phyloP scores from a whole-genome alignment of 1,139 yeast species.

The Kurtzmaniella quercitrusa region DNA sequence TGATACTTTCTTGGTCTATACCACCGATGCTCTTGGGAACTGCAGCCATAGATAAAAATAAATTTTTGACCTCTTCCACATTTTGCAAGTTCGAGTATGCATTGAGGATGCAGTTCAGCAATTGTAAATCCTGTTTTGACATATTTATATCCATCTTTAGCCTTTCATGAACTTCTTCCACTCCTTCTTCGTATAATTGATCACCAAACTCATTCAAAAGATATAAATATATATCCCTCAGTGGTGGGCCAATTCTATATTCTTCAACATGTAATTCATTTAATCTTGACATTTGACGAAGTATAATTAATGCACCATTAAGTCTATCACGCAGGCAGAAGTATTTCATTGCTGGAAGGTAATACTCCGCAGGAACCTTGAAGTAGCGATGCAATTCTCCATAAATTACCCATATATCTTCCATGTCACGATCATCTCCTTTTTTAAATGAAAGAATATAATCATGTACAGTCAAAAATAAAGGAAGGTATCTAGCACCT shows the following conservation, averaged over 20 bases:
- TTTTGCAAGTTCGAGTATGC: slow-evolving; percentile 67
- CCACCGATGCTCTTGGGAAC: slow-evolving; percentile 48
- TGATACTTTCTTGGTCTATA: slow-evolving; percentile 64
- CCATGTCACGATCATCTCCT: slow-evolving; percentile 30
- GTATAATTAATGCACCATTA: slow-evolving; percentile 61
- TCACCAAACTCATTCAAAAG: slow-evolving; percentile 62
- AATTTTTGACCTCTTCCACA: slow-evolving; percentile 54
- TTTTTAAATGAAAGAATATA: slow-evolving; percentile 41
- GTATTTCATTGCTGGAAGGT: slow-evolving; percentile 56
- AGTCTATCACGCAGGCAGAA: slow-evolving; percentile 58
- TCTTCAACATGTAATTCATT: slow-evolving; percentile 50
- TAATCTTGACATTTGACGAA: slow-evolving; percentile 57
- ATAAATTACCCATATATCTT: slow-evolving; percentile 63
- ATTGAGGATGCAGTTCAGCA: slow-evolving; percentile 61
- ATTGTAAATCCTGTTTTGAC: slow-evolving; percentile 49
- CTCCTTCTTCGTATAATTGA: slow-evolving; percentile 61
- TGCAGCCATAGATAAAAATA: slow-evolving; percentile 57
- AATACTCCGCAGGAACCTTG: slow-evolving; percentile 55
- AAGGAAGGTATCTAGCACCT: slow-evolving; percentile 23
- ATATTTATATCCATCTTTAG: slow-evolving; percentile 63
- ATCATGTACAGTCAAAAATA: slow-evolving; percentile 40
- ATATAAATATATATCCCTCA: slow-evolving; percentile 60
- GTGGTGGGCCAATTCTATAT: slow-evolving; percentile 48
- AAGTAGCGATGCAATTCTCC: slow-evolving; percentile 58
- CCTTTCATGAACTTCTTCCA: slow-evolving; percentile 60